Conservation (phyloP, 345 rosid genomes). For the Murraya koenigii region DNA sequence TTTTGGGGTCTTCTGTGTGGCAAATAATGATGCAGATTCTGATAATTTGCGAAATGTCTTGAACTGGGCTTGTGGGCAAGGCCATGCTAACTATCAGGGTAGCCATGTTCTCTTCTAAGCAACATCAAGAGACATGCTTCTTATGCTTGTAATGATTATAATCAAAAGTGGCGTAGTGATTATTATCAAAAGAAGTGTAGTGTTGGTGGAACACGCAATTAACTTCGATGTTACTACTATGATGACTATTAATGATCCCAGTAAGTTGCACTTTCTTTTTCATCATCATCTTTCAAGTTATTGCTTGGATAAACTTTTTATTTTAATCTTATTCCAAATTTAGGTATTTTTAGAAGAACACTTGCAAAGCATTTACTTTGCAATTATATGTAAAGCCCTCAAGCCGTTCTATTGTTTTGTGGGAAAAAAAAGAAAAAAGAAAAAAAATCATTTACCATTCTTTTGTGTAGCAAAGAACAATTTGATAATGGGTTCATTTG, state of each 20-base stretch:
- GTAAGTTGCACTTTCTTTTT: constrained; percentile 45
- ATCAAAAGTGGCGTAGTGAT: too few relatives aligned
- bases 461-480: too few relatives aligned
- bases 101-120: constrained; percentile 61
- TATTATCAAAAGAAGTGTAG: constrained; percentile 78
- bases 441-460: too few relatives aligned
- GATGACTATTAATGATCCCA: constrained; percentile 58
- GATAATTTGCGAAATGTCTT: constrained; percentile 67
- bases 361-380: neutral
- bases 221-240: constrained; percentile 78
- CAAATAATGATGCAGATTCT: constrained; percentile 61
- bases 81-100: constrained; percentile 82
- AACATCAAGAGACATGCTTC: constrained; percentile 70
- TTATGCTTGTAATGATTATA: constrained; percentile 83
- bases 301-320: neutral
- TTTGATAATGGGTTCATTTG: neutral
- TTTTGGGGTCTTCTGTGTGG: constrained; percentile 65
- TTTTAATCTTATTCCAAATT: neutral
- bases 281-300: constrained; percentile 9
- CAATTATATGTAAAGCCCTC: too few relatives aligned
- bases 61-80: constrained; percentile 97
- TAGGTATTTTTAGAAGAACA: neutral
- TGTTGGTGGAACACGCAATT: constrained; percentile 78
- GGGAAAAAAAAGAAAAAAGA: too few relatives aligned
- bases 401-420: too few relatives aligned